A percentile compares a stretch with the other conserved stretches of the same genome.
phyloP scores from a whole-genome alignment of 257 asterid genomes.

The Forsythia viridissima region DNA sequence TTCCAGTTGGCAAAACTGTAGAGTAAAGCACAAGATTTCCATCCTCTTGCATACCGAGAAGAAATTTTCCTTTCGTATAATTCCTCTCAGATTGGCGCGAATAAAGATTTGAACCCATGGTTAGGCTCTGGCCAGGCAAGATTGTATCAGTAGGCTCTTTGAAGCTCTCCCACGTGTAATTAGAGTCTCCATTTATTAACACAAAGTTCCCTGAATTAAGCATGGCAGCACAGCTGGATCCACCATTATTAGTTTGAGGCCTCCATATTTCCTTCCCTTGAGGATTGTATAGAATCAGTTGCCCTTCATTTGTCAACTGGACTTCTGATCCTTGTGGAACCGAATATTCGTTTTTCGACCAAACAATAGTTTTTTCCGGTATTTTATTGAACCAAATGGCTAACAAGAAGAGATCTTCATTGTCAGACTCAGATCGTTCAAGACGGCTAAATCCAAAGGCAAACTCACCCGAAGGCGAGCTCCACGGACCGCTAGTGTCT shows the following conservation, averaged over 20 bases:
- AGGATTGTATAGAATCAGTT: conserved; percentile 30
- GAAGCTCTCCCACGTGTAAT: conserved; percentile 38
- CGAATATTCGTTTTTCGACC: conserved; percentile 36
- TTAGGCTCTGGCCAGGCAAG: conserved; percentile 36
- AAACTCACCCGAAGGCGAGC: conserved; percentile 40
- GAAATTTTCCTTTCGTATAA: conserved; percentile 39
- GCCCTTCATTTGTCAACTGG: conserved; percentile 30
- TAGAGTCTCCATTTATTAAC: conserved; percentile 11
- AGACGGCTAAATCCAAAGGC: conserved; percentile 46
- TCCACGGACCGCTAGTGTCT: conserved; percentile 29
- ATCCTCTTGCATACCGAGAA: conserved; percentile 23
- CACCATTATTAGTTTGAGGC: not conserved
- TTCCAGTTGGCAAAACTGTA: conserved; percentile 23
- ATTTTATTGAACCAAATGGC: conserved; percentile 47
- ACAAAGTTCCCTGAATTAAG: conserved; percentile 45
- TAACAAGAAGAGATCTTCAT: conserved; percentile 32
- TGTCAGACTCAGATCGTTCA: not conserved
- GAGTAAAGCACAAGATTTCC: conserved; percentile 43
- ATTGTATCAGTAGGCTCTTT: conserved; percentile 36
- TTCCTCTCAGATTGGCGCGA: conserved; percentile 34
- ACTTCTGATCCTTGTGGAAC: conserved; percentile 36
- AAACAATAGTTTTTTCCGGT: conserved; percentile 39
- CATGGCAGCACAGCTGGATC: conserved; percentile 38
- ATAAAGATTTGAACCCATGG: conserved; percentile 12
- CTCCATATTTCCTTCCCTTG: conserved; percentile 11